phyloP scores from a whole-genome alignment of 2,329 filamentous ascomycete genomes.

The Sarocladiaceae sp. region DNA sequence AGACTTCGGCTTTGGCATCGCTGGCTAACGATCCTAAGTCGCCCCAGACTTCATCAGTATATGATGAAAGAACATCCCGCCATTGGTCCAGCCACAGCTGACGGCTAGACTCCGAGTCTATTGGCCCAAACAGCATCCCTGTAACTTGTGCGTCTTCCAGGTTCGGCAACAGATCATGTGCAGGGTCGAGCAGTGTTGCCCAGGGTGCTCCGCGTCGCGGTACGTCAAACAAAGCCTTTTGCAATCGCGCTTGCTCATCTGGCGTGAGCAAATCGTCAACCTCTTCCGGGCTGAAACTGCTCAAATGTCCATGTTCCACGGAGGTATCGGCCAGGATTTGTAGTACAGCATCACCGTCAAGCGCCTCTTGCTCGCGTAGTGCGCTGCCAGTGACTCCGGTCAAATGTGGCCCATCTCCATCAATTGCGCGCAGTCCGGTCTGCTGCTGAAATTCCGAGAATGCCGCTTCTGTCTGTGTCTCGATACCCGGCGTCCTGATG shows the following conservation, averaged over 20 bases:
- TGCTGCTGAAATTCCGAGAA: neutral
- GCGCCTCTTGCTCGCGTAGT: neutral
- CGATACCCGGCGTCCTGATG: neutral
- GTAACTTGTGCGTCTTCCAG: slow-evolving; percentile 16
- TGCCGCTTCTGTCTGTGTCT: neutral
- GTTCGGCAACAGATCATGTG: slow-evolving; percentile 36
- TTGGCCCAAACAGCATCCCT: slow-evolving; percentile 32
- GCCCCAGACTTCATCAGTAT: slow-evolving; percentile 67
- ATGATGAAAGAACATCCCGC: slow-evolving; percentile 50
- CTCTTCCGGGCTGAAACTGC: slow-evolving; percentile 16
- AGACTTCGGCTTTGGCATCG: slow-evolving; percentile 53
- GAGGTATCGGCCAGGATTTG: slow-evolving; percentile 14
- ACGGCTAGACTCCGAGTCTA: slow-evolving; percentile 33
- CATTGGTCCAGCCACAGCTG: slow-evolving; percentile 50
- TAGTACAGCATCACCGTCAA: slow-evolving; percentile 14
- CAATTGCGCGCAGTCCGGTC: neutral
- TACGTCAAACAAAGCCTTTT: slow-evolving; percentile 32
- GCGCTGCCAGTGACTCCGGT: neutral
- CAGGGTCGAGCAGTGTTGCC: slow-evolving; percentile 47
- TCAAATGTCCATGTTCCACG: neutral
- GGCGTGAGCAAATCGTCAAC: slow-evolving; percentile 21
- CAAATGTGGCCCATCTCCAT: neutral
- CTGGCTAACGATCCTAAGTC: slow-evolving; percentile 52
- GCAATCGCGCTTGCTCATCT: slow-evolving; percentile 27
- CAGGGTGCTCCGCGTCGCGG: slow-evolving; percentile 22